Evolutionary conservation across 495 filamentous ascomycete genomes (phyloP).

Genomic region (Lentithecium fluviatile): DNA sequence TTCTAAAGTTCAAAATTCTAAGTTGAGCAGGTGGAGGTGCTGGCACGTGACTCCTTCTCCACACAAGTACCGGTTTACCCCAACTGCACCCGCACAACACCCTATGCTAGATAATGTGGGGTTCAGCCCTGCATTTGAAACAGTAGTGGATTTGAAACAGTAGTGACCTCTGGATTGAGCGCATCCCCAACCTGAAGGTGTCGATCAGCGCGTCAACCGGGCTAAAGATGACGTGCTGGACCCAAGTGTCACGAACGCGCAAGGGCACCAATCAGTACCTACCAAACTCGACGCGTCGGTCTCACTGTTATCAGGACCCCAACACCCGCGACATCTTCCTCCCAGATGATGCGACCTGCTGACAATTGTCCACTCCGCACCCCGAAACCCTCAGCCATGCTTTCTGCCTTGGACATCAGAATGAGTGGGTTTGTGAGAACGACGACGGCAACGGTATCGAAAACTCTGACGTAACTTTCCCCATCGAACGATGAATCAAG

Average conservation of each 20-base stretch:
- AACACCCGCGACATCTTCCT: slow-evolving; percentile 20
- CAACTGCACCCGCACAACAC: no score
- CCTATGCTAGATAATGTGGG: no score
- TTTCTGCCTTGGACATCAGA: background rate
- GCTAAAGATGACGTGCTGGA: slow-evolving; percentile 26
- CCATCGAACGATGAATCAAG: no score
- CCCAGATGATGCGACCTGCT: slow-evolving; percentile 30
- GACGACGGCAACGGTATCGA: background rate
- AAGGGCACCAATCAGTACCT: slow-evolving; percentile 23
- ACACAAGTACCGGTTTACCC: no score
- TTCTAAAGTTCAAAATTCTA: no score
- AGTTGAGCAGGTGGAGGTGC: no score
- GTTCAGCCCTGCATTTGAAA: no score
- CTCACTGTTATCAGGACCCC: slow-evolving; percentile 19
- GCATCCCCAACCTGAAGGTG: no score
- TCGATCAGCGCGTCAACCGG: slow-evolving; percentile 22
- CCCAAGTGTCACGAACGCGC: slow-evolving; percentile 1
- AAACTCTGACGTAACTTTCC: background rate
- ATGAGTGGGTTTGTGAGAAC: no score
- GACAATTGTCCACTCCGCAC: slow-evolving; percentile 24
- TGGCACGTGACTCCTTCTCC: no score
- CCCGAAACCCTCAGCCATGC: background rate
- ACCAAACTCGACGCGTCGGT: slow-evolving; percentile 2
- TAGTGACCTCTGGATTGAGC: no score
- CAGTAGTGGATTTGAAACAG: no score